These are phyloP conservation scores for Pyrenochaeta sp. DNA, from an alignment of 2,329 filamentous ascomycete species.

Conservation along the genomic window DNA sequence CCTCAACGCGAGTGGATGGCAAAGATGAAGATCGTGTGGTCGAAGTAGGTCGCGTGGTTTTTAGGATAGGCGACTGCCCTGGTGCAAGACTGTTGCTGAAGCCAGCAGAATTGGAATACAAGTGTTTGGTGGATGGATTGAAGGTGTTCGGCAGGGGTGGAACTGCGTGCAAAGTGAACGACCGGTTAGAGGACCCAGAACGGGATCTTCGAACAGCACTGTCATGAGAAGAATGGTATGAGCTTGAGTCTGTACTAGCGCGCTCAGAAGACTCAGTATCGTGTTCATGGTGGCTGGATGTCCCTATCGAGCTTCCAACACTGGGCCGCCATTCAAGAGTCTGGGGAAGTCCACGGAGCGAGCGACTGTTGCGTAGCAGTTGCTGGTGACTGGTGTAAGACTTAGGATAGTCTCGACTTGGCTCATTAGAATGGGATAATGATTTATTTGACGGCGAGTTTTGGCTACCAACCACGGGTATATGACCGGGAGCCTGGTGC, in stretches of 20 bases:
- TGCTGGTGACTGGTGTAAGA: slow-evolving; percentile 25
- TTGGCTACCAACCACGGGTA: slow-evolving; percentile 14
- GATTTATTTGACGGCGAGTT: slow-evolving; percentile 13
- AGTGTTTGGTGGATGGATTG: neutral
- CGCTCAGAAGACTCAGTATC: slow-evolving; percentile 11
- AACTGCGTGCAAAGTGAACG: slow-evolving; percentile 8
- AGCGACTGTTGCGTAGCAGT: slow-evolving; percentile 19
- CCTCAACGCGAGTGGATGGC: slow-evolving; percentile 1
- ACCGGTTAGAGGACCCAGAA: slow-evolving; percentile 21
- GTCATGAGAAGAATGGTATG: slow-evolving; percentile 16
- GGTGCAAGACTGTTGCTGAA: slow-evolving; percentile 9
- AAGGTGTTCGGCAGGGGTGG: slow-evolving; percentile 12
- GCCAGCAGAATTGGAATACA: slow-evolving; percentile 4
- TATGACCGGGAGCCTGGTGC: slow-evolving; percentile 16
- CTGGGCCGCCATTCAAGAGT: slow-evolving; percentile 14
- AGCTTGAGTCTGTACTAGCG: slow-evolving; percentile 20
- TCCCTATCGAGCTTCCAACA: slow-evolving; percentile 1
- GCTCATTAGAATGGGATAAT: slow-evolving; percentile 9
- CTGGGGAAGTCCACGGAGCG: slow-evolving; percentile 9
- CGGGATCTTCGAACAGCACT: slow-evolving; percentile 15
- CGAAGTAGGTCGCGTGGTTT: neutral
- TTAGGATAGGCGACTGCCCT: slow-evolving; percentile 5
- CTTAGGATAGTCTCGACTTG: slow-evolving; percentile 11
- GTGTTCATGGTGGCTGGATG: slow-evolving; percentile 1
- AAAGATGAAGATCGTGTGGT: neutral